phyloP scores from a whole-genome alignment of 306 rosid species.

The Vicia villosa region DNA sequence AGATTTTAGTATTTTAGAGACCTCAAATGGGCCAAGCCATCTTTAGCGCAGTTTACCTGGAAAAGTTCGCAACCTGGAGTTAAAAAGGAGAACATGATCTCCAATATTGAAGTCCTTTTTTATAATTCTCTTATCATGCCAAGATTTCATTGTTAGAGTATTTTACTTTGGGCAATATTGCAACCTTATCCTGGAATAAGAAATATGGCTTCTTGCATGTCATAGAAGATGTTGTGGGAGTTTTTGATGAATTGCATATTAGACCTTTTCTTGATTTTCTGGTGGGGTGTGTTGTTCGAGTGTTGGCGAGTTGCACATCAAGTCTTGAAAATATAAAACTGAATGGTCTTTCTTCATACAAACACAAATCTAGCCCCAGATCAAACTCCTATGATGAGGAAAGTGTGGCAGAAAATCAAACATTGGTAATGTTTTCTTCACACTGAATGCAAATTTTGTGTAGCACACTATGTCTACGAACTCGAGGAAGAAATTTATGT shows the following conservation, averaged over 20 bases:
- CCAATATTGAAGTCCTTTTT: too few relatives aligned
- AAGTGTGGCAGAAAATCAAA: conserved; percentile 37
- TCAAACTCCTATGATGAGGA: too few relatives aligned
- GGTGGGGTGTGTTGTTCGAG: conserved; percentile 84
- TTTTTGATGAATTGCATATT: conserved; percentile 80
- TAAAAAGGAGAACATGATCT: too few relatives aligned
- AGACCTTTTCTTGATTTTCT: conserved; percentile 78
- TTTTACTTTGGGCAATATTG: conserved; percentile 64
- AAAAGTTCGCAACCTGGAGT: too few relatives aligned
- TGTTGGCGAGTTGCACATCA: conserved; percentile 74
- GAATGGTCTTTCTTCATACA: too few relatives aligned
- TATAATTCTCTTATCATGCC: too few relatives aligned
- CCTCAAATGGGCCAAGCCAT: too few relatives aligned
- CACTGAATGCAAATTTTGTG: conserved; percentile 10
- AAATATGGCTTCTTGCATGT: conserved; percentile 87
- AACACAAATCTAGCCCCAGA: too few relatives aligned
- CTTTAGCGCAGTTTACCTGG: too few relatives aligned
- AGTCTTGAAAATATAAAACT: conserved; percentile 53
- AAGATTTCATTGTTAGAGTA: conserved; percentile 65
- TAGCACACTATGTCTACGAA: background rate
- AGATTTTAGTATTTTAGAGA: too few relatives aligned
- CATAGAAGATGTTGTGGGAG: conserved; percentile 76
- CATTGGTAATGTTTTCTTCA: conserved; percentile 55
- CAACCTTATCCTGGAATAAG: conserved; percentile 74
- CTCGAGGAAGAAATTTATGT: conserved; percentile 11